These are phyloP conservation scores for Fonsecaea pugnacius DNA, from an alignment of 2,329 filamentous ascomycete species.

Conservation along the genomic window DNA sequence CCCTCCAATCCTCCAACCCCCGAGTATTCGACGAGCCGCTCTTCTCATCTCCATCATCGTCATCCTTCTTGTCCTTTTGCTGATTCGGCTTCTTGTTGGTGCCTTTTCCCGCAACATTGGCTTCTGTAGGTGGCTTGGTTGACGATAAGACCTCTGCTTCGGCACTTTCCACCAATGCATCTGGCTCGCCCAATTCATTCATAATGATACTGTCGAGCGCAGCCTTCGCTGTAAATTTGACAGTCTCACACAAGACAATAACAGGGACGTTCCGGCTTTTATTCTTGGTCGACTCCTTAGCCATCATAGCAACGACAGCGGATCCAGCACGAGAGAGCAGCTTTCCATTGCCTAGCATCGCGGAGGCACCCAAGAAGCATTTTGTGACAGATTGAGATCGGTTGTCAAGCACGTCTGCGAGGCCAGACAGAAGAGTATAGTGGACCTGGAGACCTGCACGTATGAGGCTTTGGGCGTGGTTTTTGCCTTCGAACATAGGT, in stretches of 20 bases:
- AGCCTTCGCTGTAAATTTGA: constrained; percentile 92
- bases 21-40: constrained; percentile 33
- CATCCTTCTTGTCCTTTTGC: constrained; percentile 41
- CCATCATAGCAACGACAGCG: constrained; percentile 81
- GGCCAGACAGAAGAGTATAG: constrained; percentile 79
- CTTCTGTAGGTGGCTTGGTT: constrained; percentile 34
- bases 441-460: constrained; percentile 74
- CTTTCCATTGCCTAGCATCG: constrained; percentile 92
- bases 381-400: constrained; percentile 61
- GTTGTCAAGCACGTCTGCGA: constrained; percentile 71
- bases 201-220: constrained; percentile 89
- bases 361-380: constrained; percentile 84
- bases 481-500: constrained; percentile 71
- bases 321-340: constrained; percentile 88
- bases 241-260: constrained; percentile 86
- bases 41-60: constrained; percentile 34
- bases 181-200: constrained; percentile 85
- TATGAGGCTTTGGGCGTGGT: constrained; percentile 72
- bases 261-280: constrained; percentile 70
- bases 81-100: constrained; percentile 28
- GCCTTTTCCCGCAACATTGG: constrained; percentile 17
- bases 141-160: constrained; percentile 30
- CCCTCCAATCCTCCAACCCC: constrained; percentile 59
- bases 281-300: constrained; percentile 61
- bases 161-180: constrained; percentile 58